These are phyloP conservation scores for Diutina rugosa DNA, from an alignment of 1,139 yeast species.

Conservation along the genomic window DNA sequence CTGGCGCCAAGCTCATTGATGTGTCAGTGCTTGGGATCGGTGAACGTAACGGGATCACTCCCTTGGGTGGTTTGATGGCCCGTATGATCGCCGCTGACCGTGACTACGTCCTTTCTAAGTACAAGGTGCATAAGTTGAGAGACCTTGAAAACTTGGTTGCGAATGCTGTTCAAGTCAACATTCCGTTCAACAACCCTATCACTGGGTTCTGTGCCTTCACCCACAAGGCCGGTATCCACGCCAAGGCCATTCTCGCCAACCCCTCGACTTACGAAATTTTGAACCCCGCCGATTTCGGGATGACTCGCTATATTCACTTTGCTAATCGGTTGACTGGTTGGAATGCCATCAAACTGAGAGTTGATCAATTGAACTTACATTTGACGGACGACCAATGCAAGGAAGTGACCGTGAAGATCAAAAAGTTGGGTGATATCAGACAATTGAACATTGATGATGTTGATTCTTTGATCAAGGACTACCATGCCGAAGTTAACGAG, in stretches of 20 bases:
- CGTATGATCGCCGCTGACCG: slow-evolving; percentile 98
- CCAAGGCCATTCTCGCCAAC: slow-evolving; percentile 95
- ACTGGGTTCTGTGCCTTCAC: slow-evolving; percentile 99
- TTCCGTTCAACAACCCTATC: slow-evolving; percentile 97
- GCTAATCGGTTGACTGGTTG: slow-evolving; percentile 97
- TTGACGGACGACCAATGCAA: slow-evolving; percentile 88
- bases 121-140: slow-evolving; percentile 90
- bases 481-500: slow-evolving; percentile 44
- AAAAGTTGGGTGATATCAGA: slow-evolving; percentile 89
- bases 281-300: slow-evolving; percentile 90
- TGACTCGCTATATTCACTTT: slow-evolving; percentile 90
- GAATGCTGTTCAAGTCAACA: slow-evolving; percentile 91
- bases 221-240: slow-evolving; percentile 98
- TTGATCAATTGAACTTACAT: slow-evolving; percentile 86
- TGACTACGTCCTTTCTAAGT: slow-evolving; percentile 88
- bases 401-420: slow-evolving; percentile 88
- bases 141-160: slow-evolving; percentile 94
- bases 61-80: slow-evolving; percentile 97
- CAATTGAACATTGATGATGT: slow-evolving; percentile 93
- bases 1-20: slow-evolving; percentile 92
- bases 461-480: slow-evolving; percentile 90
- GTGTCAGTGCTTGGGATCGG: slow-evolving; percentile 96
- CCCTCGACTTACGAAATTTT: slow-evolving; percentile 96
- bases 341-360: slow-evolving; percentile 98
- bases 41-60: slow-evolving; percentile 97